A percentile compares a stretch with the other conserved stretches of the same genome.
phyloP scores from a whole-genome alignment of 2,329 filamentous ascomycete species.

The Cucurbitaria berberidis region DNA sequence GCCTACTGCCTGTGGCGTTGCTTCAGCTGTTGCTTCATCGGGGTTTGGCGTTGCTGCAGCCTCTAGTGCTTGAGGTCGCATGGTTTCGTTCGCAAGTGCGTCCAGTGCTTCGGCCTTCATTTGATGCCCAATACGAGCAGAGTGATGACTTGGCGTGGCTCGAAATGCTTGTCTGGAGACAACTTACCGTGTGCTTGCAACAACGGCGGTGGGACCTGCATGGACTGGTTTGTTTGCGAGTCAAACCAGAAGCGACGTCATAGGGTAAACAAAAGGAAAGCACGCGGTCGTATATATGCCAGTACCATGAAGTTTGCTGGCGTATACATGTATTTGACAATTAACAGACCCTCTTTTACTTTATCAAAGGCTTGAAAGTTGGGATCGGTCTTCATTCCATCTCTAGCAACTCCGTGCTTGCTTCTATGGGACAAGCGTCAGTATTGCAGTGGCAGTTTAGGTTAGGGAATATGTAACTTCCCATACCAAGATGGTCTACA shows the following conservation, averaged over 20 bases:
- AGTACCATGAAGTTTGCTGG: background rate
- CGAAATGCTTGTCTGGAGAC: background rate
- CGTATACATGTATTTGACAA: background rate
- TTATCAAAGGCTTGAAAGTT: background rate
- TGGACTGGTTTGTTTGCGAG: background rate
- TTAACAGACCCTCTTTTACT: background rate
- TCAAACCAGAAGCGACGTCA: slow-evolving; percentile 9
- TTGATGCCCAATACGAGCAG: background rate
- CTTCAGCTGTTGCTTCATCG: background rate
- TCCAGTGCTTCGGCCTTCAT: slow-evolving; percentile 28
- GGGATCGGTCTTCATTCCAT: background rate
- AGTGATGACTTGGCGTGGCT: background rate
- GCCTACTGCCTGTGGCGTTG: background rate
- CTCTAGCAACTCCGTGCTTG: background rate
- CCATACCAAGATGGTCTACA: background rate
- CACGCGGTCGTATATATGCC: background rate
- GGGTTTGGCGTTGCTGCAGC: slow-evolving; percentile 9
- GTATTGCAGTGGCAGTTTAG: too few species aligned
- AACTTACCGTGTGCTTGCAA: background rate
- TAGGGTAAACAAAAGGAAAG: slow-evolving; percentile 5
- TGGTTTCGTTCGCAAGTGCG: slow-evolving; percentile 24
- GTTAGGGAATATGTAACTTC: too few species aligned
- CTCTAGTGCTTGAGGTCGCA: slow-evolving; percentile 22
- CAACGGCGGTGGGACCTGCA: background rate
- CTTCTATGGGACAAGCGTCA: background rate